Base-by-base conservation (phyloP, 78 protist genomes). In the Dictyostelium purpureum region DNA sequence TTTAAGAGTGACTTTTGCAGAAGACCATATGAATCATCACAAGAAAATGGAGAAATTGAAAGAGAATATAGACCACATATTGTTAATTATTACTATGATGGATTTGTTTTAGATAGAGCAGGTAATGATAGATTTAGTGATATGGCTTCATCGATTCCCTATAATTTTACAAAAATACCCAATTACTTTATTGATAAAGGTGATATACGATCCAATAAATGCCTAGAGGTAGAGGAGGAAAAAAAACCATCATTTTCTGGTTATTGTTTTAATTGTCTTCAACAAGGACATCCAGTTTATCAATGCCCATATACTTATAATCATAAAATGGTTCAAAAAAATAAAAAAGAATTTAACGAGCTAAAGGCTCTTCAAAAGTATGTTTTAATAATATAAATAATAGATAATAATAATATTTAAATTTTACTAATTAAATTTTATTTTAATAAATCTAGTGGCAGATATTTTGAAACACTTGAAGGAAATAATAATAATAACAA, bases 261-360 rank as follows among this genome's bases (percentile, higher is more conserved):
- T 19, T 19, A 12, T 35, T 79, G 88, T 66, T 79, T 79, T 24
- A 79, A 79, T 66, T 79, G 88, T 79, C 66, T 67, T 26, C 67
- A 79, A 66, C 33, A 35, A 7, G 88, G 88, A n/a, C 88, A 79
- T 66, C 12, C 69, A 4, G 47, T 79, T 19, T 3, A 14, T 11
- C 54, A 79, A 1, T 79, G 88, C 33, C 88, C 76, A 6, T 49
- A 35, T 45, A 11, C 45, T 0, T 43, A 66, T 56, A 38, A 69
- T 35, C 37, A 28, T 35, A 79, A 33, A 49, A 79, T 65, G 45
- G 75, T 79, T 3, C 56, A 31, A 49, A n/a, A 24, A n/a, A 79
- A 79, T 66, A 54, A 67, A 38, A 66, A 31, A 51, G 19, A 18
- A 7, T 66, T 66, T 51, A 19, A 45, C 21, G 76, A 57, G 19